Percentiles rank a stretch among this genome's conserved stretches.
phyloP scores from a whole-genome alignment of 208 protist species.

The Crithidia mellificae region DNA sequence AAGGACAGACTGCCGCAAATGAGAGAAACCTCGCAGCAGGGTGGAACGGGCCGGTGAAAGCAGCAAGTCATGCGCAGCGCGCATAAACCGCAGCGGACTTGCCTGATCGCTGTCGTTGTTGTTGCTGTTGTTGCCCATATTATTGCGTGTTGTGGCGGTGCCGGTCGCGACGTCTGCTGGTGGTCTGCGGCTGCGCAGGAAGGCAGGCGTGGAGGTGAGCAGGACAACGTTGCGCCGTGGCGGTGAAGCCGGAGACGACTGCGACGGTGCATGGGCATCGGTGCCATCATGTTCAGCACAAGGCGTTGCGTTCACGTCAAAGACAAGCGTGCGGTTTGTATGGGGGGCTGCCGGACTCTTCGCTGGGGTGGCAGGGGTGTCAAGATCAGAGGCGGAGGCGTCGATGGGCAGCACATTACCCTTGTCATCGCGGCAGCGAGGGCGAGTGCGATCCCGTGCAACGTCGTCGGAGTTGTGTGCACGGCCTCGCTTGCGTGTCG shows the following conservation, averaged over 20 bases:
- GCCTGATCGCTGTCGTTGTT: too few relatives aligned
- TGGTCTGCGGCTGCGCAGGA: constrained; percentile 16
- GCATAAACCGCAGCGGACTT: constrained; percentile 18
- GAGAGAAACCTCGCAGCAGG: constrained; percentile 46
- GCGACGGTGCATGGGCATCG: neutral
- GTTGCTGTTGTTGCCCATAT: too few relatives aligned
- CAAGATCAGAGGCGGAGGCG: neutral
- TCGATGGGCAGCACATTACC: neutral
- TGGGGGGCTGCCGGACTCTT: neutral
- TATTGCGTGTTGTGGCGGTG: too few relatives aligned
- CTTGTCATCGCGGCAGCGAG: neutral
- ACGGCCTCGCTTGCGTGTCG: too few relatives aligned
- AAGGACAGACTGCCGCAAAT: constrained; percentile 57
- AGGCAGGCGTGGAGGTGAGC: constrained; percentile 43
- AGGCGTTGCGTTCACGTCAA: constrained; percentile 3
- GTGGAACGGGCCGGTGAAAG: constrained; percentile 26
- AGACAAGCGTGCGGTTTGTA: constrained; percentile 22
- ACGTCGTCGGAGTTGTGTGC: too few relatives aligned
- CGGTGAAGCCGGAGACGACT: constrained; percentile 21
- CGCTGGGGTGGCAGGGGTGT: neutral
- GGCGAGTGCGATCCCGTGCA: neutral
- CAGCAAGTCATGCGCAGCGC: constrained; percentile 20
- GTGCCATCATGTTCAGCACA: too few relatives aligned
- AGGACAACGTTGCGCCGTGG: constrained; percentile 24
- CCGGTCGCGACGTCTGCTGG: too few relatives aligned